phyloP scores from a whole-genome alignment of 1,284 basidiomycete genomes.

The Psilocybe mexicana region DNA sequence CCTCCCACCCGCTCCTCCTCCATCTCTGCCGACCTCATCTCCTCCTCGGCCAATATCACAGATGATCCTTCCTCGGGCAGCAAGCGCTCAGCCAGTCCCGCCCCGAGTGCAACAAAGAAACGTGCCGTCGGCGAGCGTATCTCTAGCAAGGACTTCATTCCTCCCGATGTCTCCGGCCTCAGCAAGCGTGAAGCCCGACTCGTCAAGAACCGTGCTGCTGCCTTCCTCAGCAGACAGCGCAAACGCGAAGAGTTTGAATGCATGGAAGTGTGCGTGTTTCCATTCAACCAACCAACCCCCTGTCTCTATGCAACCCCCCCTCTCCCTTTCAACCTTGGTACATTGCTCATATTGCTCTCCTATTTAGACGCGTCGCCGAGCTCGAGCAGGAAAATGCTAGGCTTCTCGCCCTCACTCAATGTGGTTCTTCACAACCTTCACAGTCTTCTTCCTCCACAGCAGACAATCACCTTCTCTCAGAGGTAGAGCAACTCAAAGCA shows the following conservation, averaged over 20 bases:
- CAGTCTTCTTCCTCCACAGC: conserved; percentile 16
- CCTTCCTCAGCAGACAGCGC: conserved; percentile 86
- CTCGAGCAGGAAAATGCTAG: conserved; percentile 78
- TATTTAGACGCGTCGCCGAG: conserved; percentile 64
- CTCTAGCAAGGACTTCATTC: conserved; percentile 80
- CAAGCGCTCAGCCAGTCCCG: conserved; percentile 48
- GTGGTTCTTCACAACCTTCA: conserved; percentile 26
- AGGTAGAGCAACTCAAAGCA: conserved; percentile 65
- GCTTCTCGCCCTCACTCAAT: conserved; percentile 55
- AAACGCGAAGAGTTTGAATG: conserved; percentile 91
- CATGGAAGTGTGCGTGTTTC: conserved; percentile 76
- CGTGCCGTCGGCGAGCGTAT: conserved; percentile 64
- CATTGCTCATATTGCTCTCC: conserved; percentile 20
- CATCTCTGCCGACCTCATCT: conserved; percentile 25
- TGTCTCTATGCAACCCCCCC: neutral
- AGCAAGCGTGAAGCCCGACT: conserved; percentile 88
- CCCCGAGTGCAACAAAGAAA: conserved; percentile 53
- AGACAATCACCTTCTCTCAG: conserved; percentile 47
- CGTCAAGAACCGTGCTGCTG: conserved; percentile 90
- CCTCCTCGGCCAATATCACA: neutral
- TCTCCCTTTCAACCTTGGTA: neutral
- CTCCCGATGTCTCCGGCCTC: conserved; percentile 85
- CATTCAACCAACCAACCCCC: neutral
- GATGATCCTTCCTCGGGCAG: conserved; percentile 15
- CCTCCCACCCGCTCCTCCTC: conserved; percentile 41